These are phyloP conservation scores for Tubosaeta sp. DNA, from an alignment of 768 basidiomycete genomes.

Conservation along the genomic window DNA sequence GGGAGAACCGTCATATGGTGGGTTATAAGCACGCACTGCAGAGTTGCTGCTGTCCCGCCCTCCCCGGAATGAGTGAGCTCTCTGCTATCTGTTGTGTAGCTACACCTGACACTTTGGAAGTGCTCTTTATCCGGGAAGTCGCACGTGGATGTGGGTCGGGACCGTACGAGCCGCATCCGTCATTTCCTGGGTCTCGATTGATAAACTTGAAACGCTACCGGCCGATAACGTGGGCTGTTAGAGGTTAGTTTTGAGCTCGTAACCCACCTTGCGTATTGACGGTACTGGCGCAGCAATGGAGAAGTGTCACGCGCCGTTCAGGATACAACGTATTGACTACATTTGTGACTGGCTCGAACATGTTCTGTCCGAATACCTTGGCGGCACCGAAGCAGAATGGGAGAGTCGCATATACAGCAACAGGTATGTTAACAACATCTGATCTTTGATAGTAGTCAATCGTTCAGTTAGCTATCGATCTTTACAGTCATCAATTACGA, in stretches of 20 bases:
- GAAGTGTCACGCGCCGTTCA: slow-evolving; percentile 41
- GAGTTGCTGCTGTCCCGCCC: slow-evolving; percentile 25
- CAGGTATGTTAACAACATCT: slow-evolving; percentile 17
- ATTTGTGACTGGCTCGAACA: slow-evolving; percentile 40
- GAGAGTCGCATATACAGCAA: slow-evolving; percentile 27
- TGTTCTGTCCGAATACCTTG: slow-evolving; percentile 22
- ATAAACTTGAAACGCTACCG: slow-evolving; percentile 40
- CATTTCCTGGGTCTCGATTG: slow-evolving; percentile 23
- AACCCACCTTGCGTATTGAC: background rate
- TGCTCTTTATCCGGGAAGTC: slow-evolving; percentile 31
- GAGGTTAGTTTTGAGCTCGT: slow-evolving; percentile 28
- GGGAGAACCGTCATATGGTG: slow-evolving; percentile 23
- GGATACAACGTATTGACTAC: slow-evolving; percentile 30
- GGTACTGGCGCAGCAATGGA: slow-evolving; percentile 39
- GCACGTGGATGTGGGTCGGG: slow-evolving; percentile 31
- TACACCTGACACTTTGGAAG: slow-evolving; percentile 11
- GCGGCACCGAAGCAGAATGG: slow-evolving; percentile 26
- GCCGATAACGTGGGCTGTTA: slow-evolving; percentile 37
- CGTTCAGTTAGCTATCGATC: background rate
- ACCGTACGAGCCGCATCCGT: slow-evolving; percentile 24
- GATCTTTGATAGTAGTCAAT: background rate
- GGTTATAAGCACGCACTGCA: slow-evolving; percentile 30
- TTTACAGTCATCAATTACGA: slow-evolving; percentile 11
- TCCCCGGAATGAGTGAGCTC: slow-evolving; percentile 30
- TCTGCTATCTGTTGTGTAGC: background rate